phyloP scores from a whole-genome alignment of 768 basidiomycete species.

The Leccinum rimulosum region DNA sequence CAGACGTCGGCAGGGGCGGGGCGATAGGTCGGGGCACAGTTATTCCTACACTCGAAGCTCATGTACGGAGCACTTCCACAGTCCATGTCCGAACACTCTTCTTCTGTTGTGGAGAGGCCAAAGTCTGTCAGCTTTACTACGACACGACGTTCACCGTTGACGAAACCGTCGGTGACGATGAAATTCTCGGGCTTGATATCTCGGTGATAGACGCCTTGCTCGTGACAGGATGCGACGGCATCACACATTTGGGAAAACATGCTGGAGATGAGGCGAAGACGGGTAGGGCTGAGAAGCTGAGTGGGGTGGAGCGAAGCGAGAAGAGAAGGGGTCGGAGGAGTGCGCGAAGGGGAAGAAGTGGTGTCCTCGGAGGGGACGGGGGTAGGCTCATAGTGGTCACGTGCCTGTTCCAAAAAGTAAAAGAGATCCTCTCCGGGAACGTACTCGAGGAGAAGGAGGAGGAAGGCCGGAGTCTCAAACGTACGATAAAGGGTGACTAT shows the following conservation, averaged over 20 bases:
- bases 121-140: constrained; percentile 97
- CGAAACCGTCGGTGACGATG: constrained; percentile 84
- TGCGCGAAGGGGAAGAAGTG: constrained; percentile 44
- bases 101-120: constrained; percentile 88
- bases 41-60: constrained; percentile 99
- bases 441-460: constrained; percentile 91
- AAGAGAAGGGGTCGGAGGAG: constrained; percentile 91
- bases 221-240: constrained; percentile 92
- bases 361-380: constrained; percentile 19
- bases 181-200: constrained; percentile 99
- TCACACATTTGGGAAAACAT: constrained; percentile 99
- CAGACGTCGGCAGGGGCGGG: constrained; percentile 97
- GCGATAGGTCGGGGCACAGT: constrained; percentile 89
- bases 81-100: constrained; percentile 92
- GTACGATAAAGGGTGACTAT: constrained; percentile 95
- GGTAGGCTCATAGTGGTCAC: constrained; percentile 74
- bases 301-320: constrained; percentile 78
- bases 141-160: constrained; percentile 77
- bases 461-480: constrained; percentile 85
- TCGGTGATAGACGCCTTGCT: constrained; percentile 86
- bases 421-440: constrained; percentile 97
- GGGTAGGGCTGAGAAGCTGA: constrained; percentile 80
- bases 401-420: constrained; percentile 96
- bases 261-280: constrained; percentile 88
- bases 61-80: constrained; percentile 99